Evolutionary conservation across 768 basidiomycete genomes (phyloP).

Genomic region (Mycena chlorophos): DNA sequence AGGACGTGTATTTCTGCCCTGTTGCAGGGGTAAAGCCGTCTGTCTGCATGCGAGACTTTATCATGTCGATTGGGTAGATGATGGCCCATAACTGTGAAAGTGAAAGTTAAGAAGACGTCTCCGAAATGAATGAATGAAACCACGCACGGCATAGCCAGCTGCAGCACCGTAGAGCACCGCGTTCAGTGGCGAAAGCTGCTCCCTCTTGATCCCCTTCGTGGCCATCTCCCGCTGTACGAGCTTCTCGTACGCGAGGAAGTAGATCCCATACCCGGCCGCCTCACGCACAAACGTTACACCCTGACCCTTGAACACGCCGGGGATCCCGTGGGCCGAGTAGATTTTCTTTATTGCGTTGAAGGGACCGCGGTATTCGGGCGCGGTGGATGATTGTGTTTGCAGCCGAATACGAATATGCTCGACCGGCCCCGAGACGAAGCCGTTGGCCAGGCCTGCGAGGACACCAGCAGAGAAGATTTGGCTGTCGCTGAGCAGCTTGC

Average conservation of each 20-base stretch:
- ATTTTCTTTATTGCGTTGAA: constrained; percentile 89
- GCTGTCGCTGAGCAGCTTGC: constrained; percentile 52
- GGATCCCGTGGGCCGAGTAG: constrained; percentile 67
- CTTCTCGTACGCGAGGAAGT: constrained; percentile 92
- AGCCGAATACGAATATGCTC: constrained; percentile 95
- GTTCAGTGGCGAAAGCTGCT: constrained; percentile 75
- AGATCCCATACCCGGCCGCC: constrained; percentile 78
- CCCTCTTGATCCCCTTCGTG: constrained; percentile 67
- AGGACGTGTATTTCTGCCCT: constrained; percentile 80
- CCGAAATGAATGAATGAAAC: constrained; percentile 1
- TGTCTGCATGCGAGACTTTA: constrained; percentile 95
- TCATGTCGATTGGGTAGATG: constrained; percentile 95
- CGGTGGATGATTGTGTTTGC: constrained; percentile 83
- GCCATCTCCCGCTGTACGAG: constrained; percentile 84
- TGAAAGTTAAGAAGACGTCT: constrained; percentile 9
- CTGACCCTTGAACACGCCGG: constrained; percentile 92
- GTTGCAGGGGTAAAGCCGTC: constrained; percentile 78
- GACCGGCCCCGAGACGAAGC: constrained; percentile 91
- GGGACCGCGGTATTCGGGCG: constrained; percentile 80
- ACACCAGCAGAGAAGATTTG: constrained; percentile 82
- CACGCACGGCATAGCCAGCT: constrained; percentile 85
- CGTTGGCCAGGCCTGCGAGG: constrained; percentile 85
- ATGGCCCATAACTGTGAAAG: constrained; percentile 74
- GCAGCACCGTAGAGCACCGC: constrained; percentile 87
- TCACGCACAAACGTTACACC: constrained; percentile 84